Base-by-base conservation (phyloP, 2,329 filamentous ascomycete species). In the Penicillium sp. region DNA sequence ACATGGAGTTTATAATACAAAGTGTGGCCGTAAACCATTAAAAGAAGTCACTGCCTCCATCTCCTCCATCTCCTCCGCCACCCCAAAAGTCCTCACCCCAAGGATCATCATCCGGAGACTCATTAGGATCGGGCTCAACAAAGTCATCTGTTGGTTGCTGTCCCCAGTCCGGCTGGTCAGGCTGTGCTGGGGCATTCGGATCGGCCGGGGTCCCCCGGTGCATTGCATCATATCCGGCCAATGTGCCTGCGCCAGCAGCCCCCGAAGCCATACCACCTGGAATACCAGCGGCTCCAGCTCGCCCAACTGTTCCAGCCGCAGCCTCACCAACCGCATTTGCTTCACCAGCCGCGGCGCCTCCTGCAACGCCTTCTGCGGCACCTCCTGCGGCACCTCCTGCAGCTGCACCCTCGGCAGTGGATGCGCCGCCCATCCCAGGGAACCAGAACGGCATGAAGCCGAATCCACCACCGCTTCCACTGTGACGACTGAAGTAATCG, bases 401-500 rank as follows among this genome's bases (percentile, higher is more conserved):
- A 14, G 64, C 71, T 29, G 63, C 71, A 44, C 66, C 73, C 10
- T 66, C 72, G 27, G 64, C 69, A n/a, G 62, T 66, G 16, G 66
- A 66, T 14, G 69, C 71, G 4, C 69, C 72, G 12, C 73, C 74
- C 8, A 68, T 61, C 7, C 69, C 72, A 1, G 75, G 75, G 50
- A 80, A 70, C 68, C 75, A 77, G 41, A 82, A 60, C 0, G 81
- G 81, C 62, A 83, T 74, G 33, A 76, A 73, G 1, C 77, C 72
- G 36, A 75, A 64, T 13, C 75, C 68, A 9, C 74, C 73, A 2
- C 69, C 63, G 14, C 71, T 65, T 45, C 78, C 14, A 16, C 33
- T 81, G 54, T 84, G 80, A 2, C 81, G 74, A 50, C 80, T 84
- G 68, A 86, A 86, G 65, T 85, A 86, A 62, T 86, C 82, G 52